phyloP scores from a whole-genome alignment of 2,329 filamentous ascomycete species.

The Scedosporium aurantiacum region DNA sequence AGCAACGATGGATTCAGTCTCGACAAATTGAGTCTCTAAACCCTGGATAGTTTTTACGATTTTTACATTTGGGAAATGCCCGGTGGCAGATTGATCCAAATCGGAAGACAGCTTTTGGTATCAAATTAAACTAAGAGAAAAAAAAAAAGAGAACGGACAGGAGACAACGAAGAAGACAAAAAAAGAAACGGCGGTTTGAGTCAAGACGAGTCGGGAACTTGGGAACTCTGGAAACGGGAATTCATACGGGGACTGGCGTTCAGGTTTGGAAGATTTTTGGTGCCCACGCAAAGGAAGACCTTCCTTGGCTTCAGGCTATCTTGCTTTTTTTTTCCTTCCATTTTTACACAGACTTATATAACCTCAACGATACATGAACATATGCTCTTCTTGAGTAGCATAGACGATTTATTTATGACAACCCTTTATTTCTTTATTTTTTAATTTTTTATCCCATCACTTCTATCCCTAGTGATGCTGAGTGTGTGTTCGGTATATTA shows the following conservation, averaged over 20 bases:
- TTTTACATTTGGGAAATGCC: not conserved
- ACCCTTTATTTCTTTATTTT: not conserved
- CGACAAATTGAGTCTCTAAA: conserved; percentile 63
- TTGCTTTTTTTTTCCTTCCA: not conserved
- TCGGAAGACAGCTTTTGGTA: not conserved
- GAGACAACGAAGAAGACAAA: not conserved
- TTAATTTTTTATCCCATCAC: not conserved
- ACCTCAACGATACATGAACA: not conserved
- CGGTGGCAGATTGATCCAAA: not conserved
- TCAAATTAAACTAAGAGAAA: not conserved
- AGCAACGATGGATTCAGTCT: conserved; percentile 66
- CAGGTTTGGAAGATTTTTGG: not conserved
- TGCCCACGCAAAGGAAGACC: not conserved
- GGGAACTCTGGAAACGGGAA: not conserved
- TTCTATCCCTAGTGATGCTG: not conserved
- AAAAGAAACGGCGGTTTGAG: not conserved
- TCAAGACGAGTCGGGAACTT: not conserved
- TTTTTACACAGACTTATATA: not conserved
- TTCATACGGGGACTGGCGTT: conserved; percentile 1
- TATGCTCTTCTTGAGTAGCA: conserved; percentile 6
- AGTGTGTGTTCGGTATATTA: not conserved
- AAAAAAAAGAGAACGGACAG: not conserved
- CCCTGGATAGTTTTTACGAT: not conserved
- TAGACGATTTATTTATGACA: conserved; percentile 3
- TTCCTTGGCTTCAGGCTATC: not conserved